phyloP scores from a whole-genome alignment of 352 stramenopile genomes.

The Globisporangium viniferum region DNA sequence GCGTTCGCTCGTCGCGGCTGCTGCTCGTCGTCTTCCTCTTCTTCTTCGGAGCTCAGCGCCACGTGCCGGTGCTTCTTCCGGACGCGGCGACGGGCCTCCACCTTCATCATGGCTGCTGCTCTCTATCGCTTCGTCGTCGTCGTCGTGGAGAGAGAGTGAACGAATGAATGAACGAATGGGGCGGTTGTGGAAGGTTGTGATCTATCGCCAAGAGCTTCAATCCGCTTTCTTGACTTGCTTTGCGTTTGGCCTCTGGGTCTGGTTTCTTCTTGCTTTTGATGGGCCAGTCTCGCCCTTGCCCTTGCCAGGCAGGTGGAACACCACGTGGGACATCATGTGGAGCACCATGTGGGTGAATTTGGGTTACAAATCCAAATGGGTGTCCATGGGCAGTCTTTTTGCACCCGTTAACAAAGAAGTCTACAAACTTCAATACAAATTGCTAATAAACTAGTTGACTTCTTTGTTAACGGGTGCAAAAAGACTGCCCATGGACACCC shows the following conservation, averaged over 20 bases:
- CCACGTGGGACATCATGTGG: background rate
- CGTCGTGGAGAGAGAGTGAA: background rate
- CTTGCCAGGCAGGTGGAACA: background rate
- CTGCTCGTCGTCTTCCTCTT: slow-evolving; percentile 2
- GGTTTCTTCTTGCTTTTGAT: slow-evolving; percentile 1
- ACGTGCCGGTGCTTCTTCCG: background rate
- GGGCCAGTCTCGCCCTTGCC: background rate
- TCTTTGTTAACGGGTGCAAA: no score
- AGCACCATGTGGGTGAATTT: background rate
- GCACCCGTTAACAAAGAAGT: no score
- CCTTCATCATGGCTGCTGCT: background rate
- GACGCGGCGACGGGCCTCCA: background rate
- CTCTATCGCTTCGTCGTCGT: background rate
- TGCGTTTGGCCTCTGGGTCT: background rate
- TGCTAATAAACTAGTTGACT: no score
- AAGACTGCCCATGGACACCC: no score
- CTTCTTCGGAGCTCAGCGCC: slow-evolving; percentile 1
- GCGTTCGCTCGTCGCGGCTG: background rate
- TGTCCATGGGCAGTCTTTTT: no score
- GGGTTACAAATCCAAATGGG: no score
- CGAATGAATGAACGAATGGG: background rate
- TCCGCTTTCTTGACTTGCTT: background rate
- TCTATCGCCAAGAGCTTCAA: slow-evolving; percentile 4
- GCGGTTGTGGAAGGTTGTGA: background rate
- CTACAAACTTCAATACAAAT: no score